These are phyloP conservation scores for Termitomyces sp. DNA, from an alignment of 1,284 basidiomycete genomes.

Conservation along the genomic window DNA sequence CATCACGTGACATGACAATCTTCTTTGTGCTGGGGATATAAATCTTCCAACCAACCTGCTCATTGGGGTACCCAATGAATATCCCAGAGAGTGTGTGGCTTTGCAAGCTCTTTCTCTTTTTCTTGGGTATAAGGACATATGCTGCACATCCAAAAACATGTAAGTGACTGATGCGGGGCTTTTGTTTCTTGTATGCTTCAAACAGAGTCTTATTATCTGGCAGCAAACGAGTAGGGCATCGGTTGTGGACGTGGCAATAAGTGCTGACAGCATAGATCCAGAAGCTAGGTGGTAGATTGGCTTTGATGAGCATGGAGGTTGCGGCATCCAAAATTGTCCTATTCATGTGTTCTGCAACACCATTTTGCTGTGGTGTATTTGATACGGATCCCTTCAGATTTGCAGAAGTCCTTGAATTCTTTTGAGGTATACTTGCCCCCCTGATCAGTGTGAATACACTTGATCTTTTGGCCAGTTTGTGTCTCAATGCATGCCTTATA, in stretches of 20 bases:
- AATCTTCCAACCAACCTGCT: too few relatives aligned
- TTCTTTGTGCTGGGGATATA: too few relatives aligned
- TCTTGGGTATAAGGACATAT: too few relatives aligned
- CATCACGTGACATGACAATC: too few relatives aligned
- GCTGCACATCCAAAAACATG: too few relatives aligned
- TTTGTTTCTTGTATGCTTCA: slow-evolving; percentile 17
- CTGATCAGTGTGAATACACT: slow-evolving; percentile 23
- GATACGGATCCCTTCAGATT: slow-evolving; percentile 23
- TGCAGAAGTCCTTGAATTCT: slow-evolving; percentile 18
- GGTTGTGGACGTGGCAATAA: slow-evolving; percentile 24
- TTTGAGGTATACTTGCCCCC: slow-evolving; percentile 26
- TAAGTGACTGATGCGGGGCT: slow-evolving; percentile 19
- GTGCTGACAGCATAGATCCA: slow-evolving; percentile 25
- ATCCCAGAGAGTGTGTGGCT: too few relatives aligned
- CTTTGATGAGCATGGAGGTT: slow-evolving; percentile 22
- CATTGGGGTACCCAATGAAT: too few relatives aligned
- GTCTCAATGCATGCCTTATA: slow-evolving; percentile 26
- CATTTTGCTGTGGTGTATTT: slow-evolving; percentile 32
- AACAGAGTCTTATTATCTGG: slow-evolving; percentile 13
- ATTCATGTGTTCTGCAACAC: slow-evolving; percentile 31
- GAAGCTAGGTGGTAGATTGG: slow-evolving; percentile 22
- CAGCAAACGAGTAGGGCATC: slow-evolving; percentile 11
- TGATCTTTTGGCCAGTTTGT: slow-evolving; percentile 25
- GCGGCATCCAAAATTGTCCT: slow-evolving; percentile 20
- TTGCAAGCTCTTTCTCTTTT: too few relatives aligned